These are phyloP conservation scores for Solanum sitiens DNA, from an alignment of 257 asterid genomes.

Conservation along the genomic window DNA sequence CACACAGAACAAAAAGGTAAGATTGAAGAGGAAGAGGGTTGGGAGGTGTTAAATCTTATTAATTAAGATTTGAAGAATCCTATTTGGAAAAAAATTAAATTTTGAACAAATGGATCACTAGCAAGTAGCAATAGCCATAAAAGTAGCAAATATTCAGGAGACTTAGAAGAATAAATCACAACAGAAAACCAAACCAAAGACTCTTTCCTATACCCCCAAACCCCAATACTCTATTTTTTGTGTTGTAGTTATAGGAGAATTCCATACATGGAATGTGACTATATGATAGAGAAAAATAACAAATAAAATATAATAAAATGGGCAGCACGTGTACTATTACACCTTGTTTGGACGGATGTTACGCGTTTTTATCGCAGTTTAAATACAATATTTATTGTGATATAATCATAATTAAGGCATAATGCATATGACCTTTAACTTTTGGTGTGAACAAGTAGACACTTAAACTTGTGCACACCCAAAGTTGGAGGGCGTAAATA, in stretches of 20 bases:
- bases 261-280: constrained; percentile 13
- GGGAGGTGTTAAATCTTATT: background rate
- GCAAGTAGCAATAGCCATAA: background rate
- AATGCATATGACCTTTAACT: too few relatives aligned
- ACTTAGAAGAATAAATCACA: background rate
- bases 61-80: background rate
- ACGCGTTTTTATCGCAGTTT: background rate
- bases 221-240: background rate
- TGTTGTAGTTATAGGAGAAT: constrained; percentile 11
- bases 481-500: too few relatives aligned
- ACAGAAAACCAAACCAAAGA: constrained; percentile 9
- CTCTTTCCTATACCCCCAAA: background rate
- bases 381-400: too few relatives aligned
- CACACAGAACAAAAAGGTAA: background rate
- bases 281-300: background rate
- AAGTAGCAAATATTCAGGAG: background rate
- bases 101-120: background rate
- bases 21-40: background rate
- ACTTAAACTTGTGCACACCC: too few relatives aligned
- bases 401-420: too few relatives aligned
- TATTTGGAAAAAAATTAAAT: background rate
- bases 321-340: background rate
- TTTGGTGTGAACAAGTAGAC: too few relatives aligned
- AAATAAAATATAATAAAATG: background rate
- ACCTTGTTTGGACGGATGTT: background rate